Conservation (phyloP, 805 yeast species). For the Zygosaccharomyces pseudorouxii region DNA sequence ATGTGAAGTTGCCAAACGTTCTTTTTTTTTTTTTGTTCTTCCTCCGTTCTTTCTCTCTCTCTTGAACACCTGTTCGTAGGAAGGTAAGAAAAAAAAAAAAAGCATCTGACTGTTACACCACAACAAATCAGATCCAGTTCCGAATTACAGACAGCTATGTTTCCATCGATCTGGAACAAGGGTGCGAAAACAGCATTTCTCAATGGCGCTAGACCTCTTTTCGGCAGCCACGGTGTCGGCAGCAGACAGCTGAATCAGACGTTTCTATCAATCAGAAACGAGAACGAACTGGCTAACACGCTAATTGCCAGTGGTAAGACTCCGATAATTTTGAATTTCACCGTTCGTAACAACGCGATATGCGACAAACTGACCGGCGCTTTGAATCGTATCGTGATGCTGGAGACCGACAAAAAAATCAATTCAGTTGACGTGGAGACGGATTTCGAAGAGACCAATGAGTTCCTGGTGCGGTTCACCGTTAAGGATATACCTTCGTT, state of each 20-base stretch:
- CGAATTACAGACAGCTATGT: too few relatives aligned
- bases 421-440: slow-evolving; percentile 68
- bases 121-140: too few relatives aligned
- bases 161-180: too few relatives aligned
- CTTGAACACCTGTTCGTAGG: background rate
- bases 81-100: too few relatives aligned
- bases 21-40: background rate
- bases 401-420: slow-evolving; percentile 47
- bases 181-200: background rate
- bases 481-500: slow-evolving; percentile 59
- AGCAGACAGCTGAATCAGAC: slow-evolving; percentile 11
- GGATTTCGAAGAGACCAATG: slow-evolving; percentile 60
- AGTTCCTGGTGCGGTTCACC: slow-evolving; percentile 52
- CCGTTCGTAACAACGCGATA: slow-evolving; percentile 56
- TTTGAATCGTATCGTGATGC: slow-evolving; percentile 48
- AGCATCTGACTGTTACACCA: too few relatives aligned
- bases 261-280: slow-evolving; percentile 51
- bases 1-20: background rate
- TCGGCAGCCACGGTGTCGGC: background rate
- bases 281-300: slow-evolving; percentile 54
- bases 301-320: slow-evolving; percentile 44
- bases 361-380: slow-evolving; percentile 61
- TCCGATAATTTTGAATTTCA: slow-evolving; percentile 70
- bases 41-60: background rate
- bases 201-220: background rate